Conservation (phyloP, 768 basidiomycete genomes). For the Chiua virens region DNA sequence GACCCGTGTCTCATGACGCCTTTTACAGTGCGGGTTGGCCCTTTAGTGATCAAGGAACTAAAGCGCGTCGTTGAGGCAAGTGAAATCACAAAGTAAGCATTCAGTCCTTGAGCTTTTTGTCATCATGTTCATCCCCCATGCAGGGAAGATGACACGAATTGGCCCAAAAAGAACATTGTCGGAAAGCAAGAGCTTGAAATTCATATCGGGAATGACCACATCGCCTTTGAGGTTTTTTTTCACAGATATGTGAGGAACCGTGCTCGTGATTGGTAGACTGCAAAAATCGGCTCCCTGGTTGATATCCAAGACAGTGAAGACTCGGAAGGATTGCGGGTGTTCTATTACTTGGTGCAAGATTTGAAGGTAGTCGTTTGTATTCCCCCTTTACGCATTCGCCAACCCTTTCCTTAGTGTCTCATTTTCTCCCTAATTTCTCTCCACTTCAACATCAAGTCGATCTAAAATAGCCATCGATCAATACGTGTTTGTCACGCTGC, state of each 20-base stretch:
- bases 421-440: constrained; percentile 98
- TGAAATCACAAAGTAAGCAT: constrained; percentile 84
- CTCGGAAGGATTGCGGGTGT: constrained; percentile 94
- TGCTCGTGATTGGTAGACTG: constrained; percentile 60
- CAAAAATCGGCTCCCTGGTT: constrained; percentile 95
- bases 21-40: constrained; percentile 86
- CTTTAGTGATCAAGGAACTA: constrained; percentile 89
- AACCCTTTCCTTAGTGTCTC: constrained; percentile 63
- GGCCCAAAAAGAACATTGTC: constrained; percentile 99
- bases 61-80: constrained; percentile 91
- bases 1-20: background rate
- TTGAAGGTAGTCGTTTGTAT: constrained; percentile 63
- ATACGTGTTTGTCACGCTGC: background rate
- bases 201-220: constrained; percentile 90
- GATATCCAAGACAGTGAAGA: constrained; percentile 98
- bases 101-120: background rate
- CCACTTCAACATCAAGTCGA: constrained; percentile 99
- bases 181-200: constrained; percentile 99
- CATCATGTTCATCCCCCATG: background rate
- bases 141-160: constrained; percentile 97
- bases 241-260: background rate
- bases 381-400: background rate
- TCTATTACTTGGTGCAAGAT: constrained; percentile 98
- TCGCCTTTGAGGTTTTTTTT: constrained; percentile 86
- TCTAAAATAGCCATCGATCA: constrained; percentile 44